Base-by-base conservation (phyloP, 352 stramenopile genomes). In the Globisporangium alternatum region DNA sequence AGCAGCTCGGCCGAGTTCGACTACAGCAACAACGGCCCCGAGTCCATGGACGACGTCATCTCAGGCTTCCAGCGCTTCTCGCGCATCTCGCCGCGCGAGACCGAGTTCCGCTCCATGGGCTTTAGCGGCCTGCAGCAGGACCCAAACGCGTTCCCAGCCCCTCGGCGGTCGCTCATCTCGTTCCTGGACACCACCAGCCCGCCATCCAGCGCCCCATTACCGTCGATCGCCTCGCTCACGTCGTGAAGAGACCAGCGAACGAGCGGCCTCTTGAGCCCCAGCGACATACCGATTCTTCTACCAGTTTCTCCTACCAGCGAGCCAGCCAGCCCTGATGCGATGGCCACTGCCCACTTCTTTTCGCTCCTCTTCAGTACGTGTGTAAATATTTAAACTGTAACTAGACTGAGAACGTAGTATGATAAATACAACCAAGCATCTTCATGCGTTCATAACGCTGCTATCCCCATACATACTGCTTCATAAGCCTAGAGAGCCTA, bases 11-110 rank as follows among this genome's bases (percentile, higher is more conserved):
- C 37, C 52, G 61, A 66, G 41, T 56, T 28, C 39, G 52, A 66
- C 41, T 61, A 48, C 52, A 66, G 52, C 61, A 51, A 35, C 30
- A 54, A 58, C 30, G 60, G 33, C 60, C 60, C 60, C 39, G 60
- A 66, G 25, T 61, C 52, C 21, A 66, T 66, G 8, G 61, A 66
- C 28, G 61, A 66, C 41, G 62, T 68, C 37, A 63, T 68, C 45
- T 52, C 45, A 4, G 55, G 55, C 30, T 68, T 64, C 48, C 62
- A 63, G 39, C 55, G 62, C 22, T 59, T 68, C 56, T 58, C 62
- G 39, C 44, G 56, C 44, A 68, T 68, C 55, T 62, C 62, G 30
- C 55, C 62, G 45, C 54, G 62, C 13, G 52, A 61, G 21, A 35
- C 37, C 52, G 60, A 66, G 37, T 61, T 48, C 41, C 13, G 51